phyloP scores from a whole-genome alignment of 2,329 filamentous ascomycete species.

The Aspergillus clavatus region DNA sequence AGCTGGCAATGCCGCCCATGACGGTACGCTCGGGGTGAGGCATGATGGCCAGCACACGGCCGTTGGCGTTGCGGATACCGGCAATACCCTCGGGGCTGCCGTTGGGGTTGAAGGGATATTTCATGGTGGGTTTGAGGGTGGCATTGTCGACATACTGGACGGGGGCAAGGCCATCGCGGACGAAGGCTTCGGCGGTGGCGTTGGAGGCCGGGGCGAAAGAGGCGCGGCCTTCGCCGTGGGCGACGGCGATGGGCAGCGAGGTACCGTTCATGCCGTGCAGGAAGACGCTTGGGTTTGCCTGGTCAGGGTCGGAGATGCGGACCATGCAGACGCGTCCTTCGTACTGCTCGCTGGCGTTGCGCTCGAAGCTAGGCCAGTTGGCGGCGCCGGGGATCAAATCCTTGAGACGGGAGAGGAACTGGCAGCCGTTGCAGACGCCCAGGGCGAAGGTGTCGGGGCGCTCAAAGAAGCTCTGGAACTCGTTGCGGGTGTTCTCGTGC shows the following conservation, averaged over 20 bases:
- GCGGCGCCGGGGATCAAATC: constrained; percentile 78
- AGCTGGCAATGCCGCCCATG: constrained; percentile 72
- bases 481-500: constrained; percentile 67
- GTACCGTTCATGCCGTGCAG: constrained; percentile 82
- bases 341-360: constrained; percentile 82
- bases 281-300: constrained; percentile 67
- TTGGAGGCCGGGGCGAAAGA: constrained; percentile 55
- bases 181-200: constrained; percentile 47
- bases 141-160: constrained; percentile 84
- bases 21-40: constrained; percentile 90
- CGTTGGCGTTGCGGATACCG: constrained; percentile 70
- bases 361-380: constrained; percentile 80
- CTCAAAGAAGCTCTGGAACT: constrained; percentile 81
- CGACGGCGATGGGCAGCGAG: constrained; percentile 76
- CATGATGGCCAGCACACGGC: constrained; percentile 83
- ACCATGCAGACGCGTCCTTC: constrained; percentile 86
- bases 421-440: constrained; percentile 95
- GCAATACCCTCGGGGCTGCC: constrained; percentile 78
- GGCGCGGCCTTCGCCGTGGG: constrained; percentile 87
- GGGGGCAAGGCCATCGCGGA: constrained; percentile 64
- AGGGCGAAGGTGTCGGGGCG: constrained; percentile 85
- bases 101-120: constrained; percentile 87
- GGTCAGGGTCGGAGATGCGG: constrained; percentile 61
- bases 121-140: constrained; percentile 63
- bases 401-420: constrained; percentile 82